Base-by-base conservation (phyloP, 495 filamentous ascomycete genomes). In the Penicillium bovifimosum region DNA sequence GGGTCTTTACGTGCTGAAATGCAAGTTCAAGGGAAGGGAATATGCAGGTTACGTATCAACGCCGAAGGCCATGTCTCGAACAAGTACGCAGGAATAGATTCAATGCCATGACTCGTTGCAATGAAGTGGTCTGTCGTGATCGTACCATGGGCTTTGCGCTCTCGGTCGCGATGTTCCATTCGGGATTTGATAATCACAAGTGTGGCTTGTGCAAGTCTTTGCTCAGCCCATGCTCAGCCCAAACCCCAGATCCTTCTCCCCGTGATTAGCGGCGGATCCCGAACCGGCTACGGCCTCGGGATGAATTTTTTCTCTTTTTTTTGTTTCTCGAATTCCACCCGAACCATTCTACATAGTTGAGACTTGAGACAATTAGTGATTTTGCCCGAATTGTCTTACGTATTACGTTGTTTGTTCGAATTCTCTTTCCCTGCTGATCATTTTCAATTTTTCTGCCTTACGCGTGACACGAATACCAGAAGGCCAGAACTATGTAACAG, bases 221-320 rank as follows among this genome's bases (percentile, higher is more conserved):
- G 20, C 20, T 24, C 20, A 24, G 20, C 20, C 20, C 20, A 24
- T 17, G 20, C 20, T 24, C 20, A 24, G 20, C 20, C 20, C 20
- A 24, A 54, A 62, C 59, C 62, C 62, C 59, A 64, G 62, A 62
- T 59, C 53, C 54, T 58, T 50, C 54, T 55, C 54, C 41, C 55
- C 59, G 58, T 44, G 54, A 54, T 44, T 59, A 63, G 62, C 51
- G 62, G 62, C 59, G 60, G 62, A 65, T 63, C 54, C 62, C 62
- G 62, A 63, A 47, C 56, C 62, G 59, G 60, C 40, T 54, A 40
- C 47, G 58, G 54, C 41, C 54, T 65, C 60, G 60, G 57, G 52
- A 55, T 36, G 28, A 7, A 41, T 54, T 42, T 51, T 39, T 32
- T 14, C 27, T 9, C 8, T 26, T 41, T 41, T 31, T 50, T 26